Conservation (phyloP, 176 grass and related monocot species). For the Poa annua region DNA sequence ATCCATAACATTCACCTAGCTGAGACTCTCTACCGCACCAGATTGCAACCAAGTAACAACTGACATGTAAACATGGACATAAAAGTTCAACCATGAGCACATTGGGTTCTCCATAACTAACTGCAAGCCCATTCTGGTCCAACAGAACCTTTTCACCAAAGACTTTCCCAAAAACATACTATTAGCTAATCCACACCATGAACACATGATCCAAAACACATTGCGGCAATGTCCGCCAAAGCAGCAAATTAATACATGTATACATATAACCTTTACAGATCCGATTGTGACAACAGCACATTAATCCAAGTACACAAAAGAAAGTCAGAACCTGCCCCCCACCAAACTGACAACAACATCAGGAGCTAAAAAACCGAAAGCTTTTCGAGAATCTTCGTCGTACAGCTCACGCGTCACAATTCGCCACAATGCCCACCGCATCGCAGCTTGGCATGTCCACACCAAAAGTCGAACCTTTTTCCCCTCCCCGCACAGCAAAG, state of each 20-base stretch:
- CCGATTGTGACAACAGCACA: neutral
- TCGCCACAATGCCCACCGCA: neutral
- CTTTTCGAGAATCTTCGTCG: neutral
- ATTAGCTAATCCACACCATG: neutral
- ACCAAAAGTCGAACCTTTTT: constrained; percentile 22
- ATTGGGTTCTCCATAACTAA: neutral
- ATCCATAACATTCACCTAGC: neutral
- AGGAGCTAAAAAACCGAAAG: neutral
- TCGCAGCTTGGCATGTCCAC: neutral
- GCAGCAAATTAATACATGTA: too few species aligned
- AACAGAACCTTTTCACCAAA: constrained; percentile 14
- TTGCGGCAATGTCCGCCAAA: too few species aligned
- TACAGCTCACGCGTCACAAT: neutral
- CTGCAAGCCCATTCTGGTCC: neutral
- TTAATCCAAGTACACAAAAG: neutral
- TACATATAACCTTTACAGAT: neutral
- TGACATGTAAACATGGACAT: neutral
- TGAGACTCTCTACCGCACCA: neutral
- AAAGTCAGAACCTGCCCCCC: neutral
- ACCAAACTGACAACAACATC: constrained; percentile 16
- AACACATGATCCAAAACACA: constrained; percentile 2
- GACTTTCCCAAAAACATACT: neutral
- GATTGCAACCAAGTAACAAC: neutral
- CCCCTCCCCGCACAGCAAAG: neutral
- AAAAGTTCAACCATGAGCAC: neutral